Evolutionary conservation across 192 early-diverging fungal species (phyloP), one percentile per base, ranked within the genome.

Genomic region (Coemansia sp.): DNA sequence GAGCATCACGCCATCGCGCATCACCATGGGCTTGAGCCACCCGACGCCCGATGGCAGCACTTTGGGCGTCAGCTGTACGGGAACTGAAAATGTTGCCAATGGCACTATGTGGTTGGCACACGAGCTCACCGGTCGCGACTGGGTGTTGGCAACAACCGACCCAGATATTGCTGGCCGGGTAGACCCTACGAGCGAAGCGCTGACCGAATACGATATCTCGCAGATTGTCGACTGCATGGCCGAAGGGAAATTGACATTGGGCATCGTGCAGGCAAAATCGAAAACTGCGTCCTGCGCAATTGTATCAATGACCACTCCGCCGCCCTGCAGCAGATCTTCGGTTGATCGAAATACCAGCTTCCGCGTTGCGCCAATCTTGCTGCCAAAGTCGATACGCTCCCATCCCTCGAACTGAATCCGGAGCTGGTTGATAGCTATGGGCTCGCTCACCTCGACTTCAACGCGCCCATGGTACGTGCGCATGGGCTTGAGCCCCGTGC

Each of bases 181-280:
- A 23, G 67, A 51, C 42, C 76, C 71, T 2, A 70, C 61, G 53
- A 70, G 65, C 58, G 68, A 63, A 5, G 68, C 77, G 15, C 47
- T 62, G 5, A 73, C 53, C 18, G 71, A 64, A 36, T 79, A 79
- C 5, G 57, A 56, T 26, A 79, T 73, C 58, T 73, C 71, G 56
- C 77, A 79, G 38, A 79, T 79, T 1, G 77, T 56, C n/a, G 77
- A 73, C 46, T 69, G 64, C 77, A 79, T 79, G 28, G 77, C 71
- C 8, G 68, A 55, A 1, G 77, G 77, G 40, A 71, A 79, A 57
- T 79, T 79, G 31, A 79, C 65, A 34, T 79, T 79, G 48, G 77
- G 77, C 68, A 73, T 79, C 11, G 77, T 74, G 61, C 71, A 71
- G 15, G 71, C 58, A 61, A 79, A 79, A 46, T 66, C 59, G 40